Base-by-base conservation (phyloP, 306 rosid species). In the Castanea mollissima region DNA sequence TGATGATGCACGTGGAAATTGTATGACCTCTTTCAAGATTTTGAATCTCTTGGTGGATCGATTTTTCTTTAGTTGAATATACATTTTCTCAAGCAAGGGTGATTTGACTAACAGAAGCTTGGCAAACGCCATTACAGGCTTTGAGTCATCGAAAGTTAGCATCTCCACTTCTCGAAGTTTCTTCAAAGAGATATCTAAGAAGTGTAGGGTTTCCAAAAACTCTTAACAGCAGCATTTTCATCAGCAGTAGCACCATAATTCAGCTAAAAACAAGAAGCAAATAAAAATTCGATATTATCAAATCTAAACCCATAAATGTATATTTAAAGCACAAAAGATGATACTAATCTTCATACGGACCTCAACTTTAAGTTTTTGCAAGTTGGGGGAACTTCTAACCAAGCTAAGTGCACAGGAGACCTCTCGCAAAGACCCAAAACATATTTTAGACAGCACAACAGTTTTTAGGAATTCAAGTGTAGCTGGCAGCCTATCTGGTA, bases 1-100 rank as follows among this genome's bases (percentile, higher is more conserved):
- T 35, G 74, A 49, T 19, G 74, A 69, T 32, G 74, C 74, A 7
- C 74, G 74, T 11, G 6, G 74, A 38, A 41, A 69, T 69, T 19
- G 55, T 19, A 15, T 69, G 32, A 69, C 15, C 55, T 41, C 74
- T 41, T 18, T 69, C 29, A 69, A 19, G 16, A 69, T 19, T 31
- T n/a, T 20, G 29, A 18, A 11, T 41, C 51, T 29, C 1, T 41
- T 23, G 21, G 11, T 18, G 29, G 21, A 6, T 0, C 3, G 18
- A 0, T 1, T 10, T 1, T 5, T 25, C 19, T 44, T 44, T 44
- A 10, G 56, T 15, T 31, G 15, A 19, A 69, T 19, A 19, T 41
- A 2, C 29, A 69, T 5, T 25, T 2, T 19, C 54, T 69, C 29
- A 44, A 69, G 74, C 32, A 41, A 21, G 55, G 34, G 74, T 16